Evolutionary conservation across 2,329 filamentous ascomycete genomes (phyloP), one percentile per base, ranked within the genome.

Genomic region (Sclerotinia nivalis): DNA sequence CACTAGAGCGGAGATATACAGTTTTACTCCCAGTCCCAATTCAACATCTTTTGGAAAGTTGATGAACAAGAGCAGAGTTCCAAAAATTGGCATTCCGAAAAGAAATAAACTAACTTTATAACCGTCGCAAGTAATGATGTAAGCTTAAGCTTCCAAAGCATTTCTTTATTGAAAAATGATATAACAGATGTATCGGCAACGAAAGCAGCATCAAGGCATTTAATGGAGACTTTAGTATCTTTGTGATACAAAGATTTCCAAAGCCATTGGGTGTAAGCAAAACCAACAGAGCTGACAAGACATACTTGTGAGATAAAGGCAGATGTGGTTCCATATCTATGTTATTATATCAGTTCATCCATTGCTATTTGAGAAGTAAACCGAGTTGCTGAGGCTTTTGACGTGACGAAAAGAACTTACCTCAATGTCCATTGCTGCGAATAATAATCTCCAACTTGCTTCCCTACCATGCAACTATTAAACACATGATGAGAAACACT

Each of bases 201-300:
- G 22, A 72, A 72, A 45, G 72, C 72, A 31, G 72, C 66, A 58
- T 73, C 69, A 1, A 73, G 66, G 37, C 65, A 66, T 5, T 69
- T 37, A 6, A 73, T 50, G 2, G 71, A 69, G 22, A 73, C 58
- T 43, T 62, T 69, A 6, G 59, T 71, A 28, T 55, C 60, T 45
- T 70, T 70, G 15, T 67, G 50, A n/a, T 67, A 59, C 12, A 73
- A 40, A 12, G 66, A 70, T 28, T 71, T 69, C 69, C 70, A 74
- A n/a, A 74, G 50, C 61, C 67, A 72, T 45, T 72, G 70, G n/a
- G 69, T 70, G 55, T 69, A 74, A 22, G 69, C 71, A 49, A 70
- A 66, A 22, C 68, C 68, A 15, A 70, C 67, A 8, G 73, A 73
- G 25, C 64, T 65, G 0, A 66, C 68, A 8, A 73, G 66, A 45